Evolutionary conservation across 2,329 filamentous ascomycete species (phyloP), one percentile per base, ranked within the genome.

Genomic region (Colletotrichum orbiculare): DNA sequence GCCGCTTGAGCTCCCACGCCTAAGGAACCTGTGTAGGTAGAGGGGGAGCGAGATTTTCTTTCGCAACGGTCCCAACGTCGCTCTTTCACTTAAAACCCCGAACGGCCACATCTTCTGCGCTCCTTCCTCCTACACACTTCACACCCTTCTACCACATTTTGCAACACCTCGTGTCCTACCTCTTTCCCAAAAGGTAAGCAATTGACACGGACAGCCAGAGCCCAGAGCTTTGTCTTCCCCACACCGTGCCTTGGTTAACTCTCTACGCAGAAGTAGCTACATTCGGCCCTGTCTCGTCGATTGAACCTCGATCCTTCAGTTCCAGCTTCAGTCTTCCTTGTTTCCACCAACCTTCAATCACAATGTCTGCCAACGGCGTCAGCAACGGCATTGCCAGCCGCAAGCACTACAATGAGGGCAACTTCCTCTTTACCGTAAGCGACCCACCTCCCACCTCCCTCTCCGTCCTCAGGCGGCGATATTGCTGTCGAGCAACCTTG

Each of bases 371-470:
- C 78, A 86, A 85, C 80, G 80, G 81, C 73, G 67, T 73, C 71
- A 76, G 17, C 17, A 17, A 80, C 75, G 80, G 77, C 73, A 71
- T 17, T 17, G 17, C 73, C 69, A 68, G 71, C 60, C 79, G 77
- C 76, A 17, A 17, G 17, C 82, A 83, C 78, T 81, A 85, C 78
- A 87, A 88, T 72, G 78, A 85, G 77, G 90, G 89, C 70, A 92
- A 88, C 73, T 95, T 95, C 85, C 88, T 95, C 71, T 95, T 95
- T 87, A 96, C 92, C 75, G 87, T 89, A 84, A 80, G 80, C 69
- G 37, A 33, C 35, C 33, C 13, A 8, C 35, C 59, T 41, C 8
- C 42, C 37, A 17, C 10, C 33, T 42, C 52, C 37, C 33, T 17
- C 2, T 17, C 17, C 17, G 17, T 17, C 17, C 17, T 17, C 17